Base-by-base conservation (phyloP, 1,139 yeast species). In the Yamadazyma friedrichii region DNA sequence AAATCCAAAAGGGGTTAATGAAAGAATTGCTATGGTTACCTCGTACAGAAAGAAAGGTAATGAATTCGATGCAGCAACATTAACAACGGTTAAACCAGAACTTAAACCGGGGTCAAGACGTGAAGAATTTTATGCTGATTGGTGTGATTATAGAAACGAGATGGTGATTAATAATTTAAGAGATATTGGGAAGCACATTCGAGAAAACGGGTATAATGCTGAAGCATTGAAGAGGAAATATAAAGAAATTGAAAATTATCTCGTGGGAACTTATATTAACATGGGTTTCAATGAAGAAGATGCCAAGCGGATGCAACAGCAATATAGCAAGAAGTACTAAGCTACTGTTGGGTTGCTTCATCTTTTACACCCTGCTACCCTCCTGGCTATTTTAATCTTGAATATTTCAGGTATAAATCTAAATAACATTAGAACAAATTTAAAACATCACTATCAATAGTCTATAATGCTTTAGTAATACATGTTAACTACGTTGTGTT, bases 11-110 rank as follows among this genome's bases (percentile, higher is more conserved):
- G 82, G 82, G 6, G 61, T 66, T 44, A 55, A 70, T 25, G 84
- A 78, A 53, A 66, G 84, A 58, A 76, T 78, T 45, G 76, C 83
- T 6, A 63, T 70, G 72, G 73, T 67, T 15, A 67, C 72, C 4
- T 62, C 68, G 6, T 67, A 61, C 45, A 52, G 69, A 25, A 65
- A 71, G 15, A 62, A 61, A 38, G 53, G 61, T 36, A 58, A 67
- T 1, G 49, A 48, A 29, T 45, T 47, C 36, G 73, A 67, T 39
- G 53, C 50, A 9, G 58, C 66, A 1, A 63, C 60, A 5, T 59
- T 67, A 42, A 41, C 50, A 12, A 67, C 73, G 0, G 70, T 65
- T 22, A 67, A 67, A 45, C 73, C 73, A 0, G 74, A 67, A 42
- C 43, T 62, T 42, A 64, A 62, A 46, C 61, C 46, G 36, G 71